Conservation (phyloP, 2,329 filamentous ascomycete genomes). For the Exophiala phaeomuriformis region DNA sequence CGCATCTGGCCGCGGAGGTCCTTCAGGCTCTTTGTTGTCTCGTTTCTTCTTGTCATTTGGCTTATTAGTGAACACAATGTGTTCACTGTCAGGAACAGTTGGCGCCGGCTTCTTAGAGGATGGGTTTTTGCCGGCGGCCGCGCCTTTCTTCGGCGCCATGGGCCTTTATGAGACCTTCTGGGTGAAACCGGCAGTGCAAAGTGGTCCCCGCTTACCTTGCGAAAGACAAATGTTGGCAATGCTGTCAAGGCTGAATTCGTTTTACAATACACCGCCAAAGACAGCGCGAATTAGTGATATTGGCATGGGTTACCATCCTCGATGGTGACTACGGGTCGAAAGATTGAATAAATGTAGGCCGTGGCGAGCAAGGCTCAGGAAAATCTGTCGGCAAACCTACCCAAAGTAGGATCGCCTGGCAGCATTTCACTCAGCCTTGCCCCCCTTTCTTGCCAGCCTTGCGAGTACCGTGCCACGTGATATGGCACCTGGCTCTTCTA, state of each 20-base stretch:
- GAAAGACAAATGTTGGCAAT: not conserved
- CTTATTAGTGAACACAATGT: constrained; percentile 30
- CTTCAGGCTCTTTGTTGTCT: constrained; percentile 31
- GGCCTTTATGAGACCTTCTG: not conserved
- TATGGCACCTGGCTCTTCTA: not conserved
- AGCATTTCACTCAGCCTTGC: constrained; percentile 4
- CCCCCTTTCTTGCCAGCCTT: constrained; percentile 9
- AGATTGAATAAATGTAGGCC: too few species aligned
- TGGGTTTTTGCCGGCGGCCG: constrained; percentile 11
- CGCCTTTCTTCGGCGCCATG: constrained; percentile 26
- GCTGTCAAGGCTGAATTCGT: not conserved
- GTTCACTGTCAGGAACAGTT: constrained; percentile 25
- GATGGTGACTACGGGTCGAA: too few species aligned
- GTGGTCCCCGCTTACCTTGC: not conserved
- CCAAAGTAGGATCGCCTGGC: not conserved
- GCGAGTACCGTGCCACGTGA: not conserved
- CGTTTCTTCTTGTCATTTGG: constrained; percentile 25
- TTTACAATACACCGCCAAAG: too few species aligned
- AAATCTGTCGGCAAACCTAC: constrained; percentile 7
- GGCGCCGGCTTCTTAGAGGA: constrained; percentile 18
- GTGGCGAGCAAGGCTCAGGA: too few species aligned
- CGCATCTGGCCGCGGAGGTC: constrained; percentile 47
- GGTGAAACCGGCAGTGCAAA: not conserved
- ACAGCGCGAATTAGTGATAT: too few species aligned
- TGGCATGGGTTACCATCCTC: too few species aligned